Evolutionary conservation across 2,329 filamentous ascomycete genomes (phyloP), one percentile per base, ranked within the genome.

Genomic region (Ophiostoma sp.): DNA sequence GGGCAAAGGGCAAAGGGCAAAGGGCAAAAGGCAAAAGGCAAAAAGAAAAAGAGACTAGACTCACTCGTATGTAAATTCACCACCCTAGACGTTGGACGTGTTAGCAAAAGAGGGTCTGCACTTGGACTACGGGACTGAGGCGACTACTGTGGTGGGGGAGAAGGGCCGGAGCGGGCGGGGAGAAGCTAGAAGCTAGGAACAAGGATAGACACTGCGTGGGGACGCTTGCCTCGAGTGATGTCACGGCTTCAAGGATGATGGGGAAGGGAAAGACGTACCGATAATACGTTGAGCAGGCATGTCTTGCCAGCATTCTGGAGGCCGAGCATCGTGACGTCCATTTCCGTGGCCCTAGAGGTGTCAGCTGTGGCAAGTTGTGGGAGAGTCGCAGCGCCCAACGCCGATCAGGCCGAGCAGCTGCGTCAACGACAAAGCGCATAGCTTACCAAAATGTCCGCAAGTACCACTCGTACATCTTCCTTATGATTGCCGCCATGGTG

Each of bases 251-350:
- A 8, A 45, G 44, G 47, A 12, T 36, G 18, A 14, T 60, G 18
- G 27, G 49, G 18, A 55, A 36, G 68, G 45, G 3, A 12, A 69
- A 55, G 69, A 68, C 94, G 86, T 88, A 99, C 95, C 83, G 94
- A 93, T 75, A 99, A 85, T 75, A 98, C 94, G 75, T 93, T 87
- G 78, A 99, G 83, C 76, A 99, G 80, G 71, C 94, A 98, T 52
- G 95, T 98, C 82, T 99, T 99, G 76, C 95, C 95, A 70, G 95
- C 95, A 81, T 98, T 98, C 78, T 99, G 95, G 77, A 99, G 82
- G 38, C 95, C 95, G 78, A 99, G 94, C 90, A 99, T 96, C 74
- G 95, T 98, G 77, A 99, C 94, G 81, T 99, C 95, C 93, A 99
- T 97, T 83, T 99, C 95, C 73, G 93, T 96, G 74, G 94, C 93